These are phyloP conservation scores for Sporisorium scitamineum DNA, from an alignment of 1,284 basidiomycete species.

Conservation along the genomic window DNA sequence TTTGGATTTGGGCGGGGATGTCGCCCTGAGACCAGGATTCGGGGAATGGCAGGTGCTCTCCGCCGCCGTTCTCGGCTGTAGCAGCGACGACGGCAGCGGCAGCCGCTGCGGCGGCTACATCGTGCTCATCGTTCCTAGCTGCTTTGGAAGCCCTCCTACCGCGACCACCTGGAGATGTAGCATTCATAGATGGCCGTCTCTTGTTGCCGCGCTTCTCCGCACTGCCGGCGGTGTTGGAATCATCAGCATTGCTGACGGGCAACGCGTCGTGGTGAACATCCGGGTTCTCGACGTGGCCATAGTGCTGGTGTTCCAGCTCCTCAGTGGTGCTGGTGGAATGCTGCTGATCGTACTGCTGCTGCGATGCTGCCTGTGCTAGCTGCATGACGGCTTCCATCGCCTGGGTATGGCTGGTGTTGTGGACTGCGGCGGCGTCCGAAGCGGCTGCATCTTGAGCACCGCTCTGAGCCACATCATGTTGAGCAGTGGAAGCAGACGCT, in stretches of 20 bases:
- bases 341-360: conserved; percentile 46
- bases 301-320: conserved; percentile 27
- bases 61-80: background rate
- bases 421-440: conserved; percentile 3
- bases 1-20: conserved; percentile 35
- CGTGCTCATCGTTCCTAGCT: conserved; percentile 16
- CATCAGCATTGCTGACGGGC: conserved; percentile 24
- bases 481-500: background rate
- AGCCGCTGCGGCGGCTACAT: conserved; percentile 20
- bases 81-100: conserved; percentile 23
- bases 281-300: conserved; percentile 25
- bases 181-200: conserved; percentile 10
- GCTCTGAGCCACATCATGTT: background rate
- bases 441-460: background rate
- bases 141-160: conserved; percentile 16
- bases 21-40: conserved; percentile 34
- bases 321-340: conserved; percentile 1
- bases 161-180: background rate
- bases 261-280: conserved; percentile 26
- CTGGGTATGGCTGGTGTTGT: conserved; percentile 15
- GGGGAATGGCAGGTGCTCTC: conserved; percentile 15
- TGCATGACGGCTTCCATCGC: conserved; percentile 54
- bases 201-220: conserved; percentile 33
- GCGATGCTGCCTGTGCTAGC: conserved; percentile 46
- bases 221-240: background rate